A percentile compares a stretch with the other conserved stretches of the same genome.
Evolutionary conservation across 169 alveolate genomes (phyloP).

Genomic region (Perkinsus marinus): DNA sequence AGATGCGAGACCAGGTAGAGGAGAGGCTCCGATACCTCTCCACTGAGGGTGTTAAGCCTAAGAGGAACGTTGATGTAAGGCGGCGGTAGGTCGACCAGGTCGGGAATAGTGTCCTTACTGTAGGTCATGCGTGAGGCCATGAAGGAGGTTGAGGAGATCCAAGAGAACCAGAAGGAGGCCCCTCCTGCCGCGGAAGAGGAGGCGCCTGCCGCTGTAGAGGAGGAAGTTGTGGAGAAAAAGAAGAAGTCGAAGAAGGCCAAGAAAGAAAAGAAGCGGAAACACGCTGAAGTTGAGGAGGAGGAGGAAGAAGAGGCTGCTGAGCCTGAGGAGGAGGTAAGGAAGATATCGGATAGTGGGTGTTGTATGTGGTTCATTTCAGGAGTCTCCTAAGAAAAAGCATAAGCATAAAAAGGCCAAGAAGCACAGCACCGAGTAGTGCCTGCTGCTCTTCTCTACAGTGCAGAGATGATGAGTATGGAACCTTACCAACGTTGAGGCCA

Average conservation of each 20-base stretch:
- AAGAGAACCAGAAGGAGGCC: neutral
- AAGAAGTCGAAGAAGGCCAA: slow-evolving; percentile 26
- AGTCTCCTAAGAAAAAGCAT: neutral
- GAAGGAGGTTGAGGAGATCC: slow-evolving; percentile 21
- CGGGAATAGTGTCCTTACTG: slow-evolving; percentile 37
- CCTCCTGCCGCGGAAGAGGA: neutral
- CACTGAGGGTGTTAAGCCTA: slow-evolving; percentile 24
- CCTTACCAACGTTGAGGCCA: neutral
- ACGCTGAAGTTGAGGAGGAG: slow-evolving; percentile 19
- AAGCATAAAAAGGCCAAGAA: neutral
- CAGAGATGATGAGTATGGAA: neutral
- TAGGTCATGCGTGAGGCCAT: slow-evolving; percentile 70
- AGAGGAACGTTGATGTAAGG: slow-evolving; percentile 12
- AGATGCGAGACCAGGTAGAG: slow-evolving; percentile 77
- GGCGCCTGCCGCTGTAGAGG: neutral
- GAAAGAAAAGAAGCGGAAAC: slow-evolving; percentile 30
- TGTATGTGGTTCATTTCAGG: neutral
- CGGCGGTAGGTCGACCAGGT: slow-evolving; percentile 56
- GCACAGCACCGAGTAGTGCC: neutral
- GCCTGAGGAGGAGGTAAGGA: slow-evolving; percentile 11
- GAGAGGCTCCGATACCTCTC: slow-evolving; percentile 81
- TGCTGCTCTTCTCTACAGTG: neutral
- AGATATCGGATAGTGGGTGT: too few relatives aligned
- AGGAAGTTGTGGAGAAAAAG: slow-evolving; percentile 3
- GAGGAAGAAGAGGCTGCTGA: slow-evolving; percentile 13